A percentile compares a stretch with the other conserved stretches of the same genome.
Conservation (phyloP, 140 eudicot genomes). For the Erigeron philadelphicus region DNA sequence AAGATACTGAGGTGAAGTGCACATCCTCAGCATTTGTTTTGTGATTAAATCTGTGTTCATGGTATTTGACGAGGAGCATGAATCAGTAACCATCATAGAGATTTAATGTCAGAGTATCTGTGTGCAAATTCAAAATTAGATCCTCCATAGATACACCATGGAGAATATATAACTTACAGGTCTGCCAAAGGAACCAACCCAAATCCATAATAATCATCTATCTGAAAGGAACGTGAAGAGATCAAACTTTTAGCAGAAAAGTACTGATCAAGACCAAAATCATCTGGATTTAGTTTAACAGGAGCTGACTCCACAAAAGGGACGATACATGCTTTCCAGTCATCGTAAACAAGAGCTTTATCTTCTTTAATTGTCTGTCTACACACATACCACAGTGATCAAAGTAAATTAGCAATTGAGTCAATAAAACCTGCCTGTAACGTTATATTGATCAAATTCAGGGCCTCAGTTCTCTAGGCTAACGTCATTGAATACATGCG, state of each 20-base stretch:
- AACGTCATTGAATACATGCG: background rate
- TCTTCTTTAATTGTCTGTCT: constrained; percentile 93
- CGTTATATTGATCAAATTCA: background rate
- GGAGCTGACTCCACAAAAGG: constrained; percentile 57
- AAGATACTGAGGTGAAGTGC: constrained; percentile 62
- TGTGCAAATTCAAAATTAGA: background rate
- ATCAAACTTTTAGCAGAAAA: constrained; percentile 80
- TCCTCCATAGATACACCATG: background rate
- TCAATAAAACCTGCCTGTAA: background rate
- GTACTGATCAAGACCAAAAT: constrained; percentile 63
- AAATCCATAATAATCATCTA: constrained; percentile 75
- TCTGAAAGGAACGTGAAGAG: constrained; percentile 80
- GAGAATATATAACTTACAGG: constrained; percentile 50
- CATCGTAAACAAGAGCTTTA: constrained; percentile 57
- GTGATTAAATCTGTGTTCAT: constrained; percentile 68
- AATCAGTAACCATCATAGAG: background rate
- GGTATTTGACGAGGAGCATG: background rate
- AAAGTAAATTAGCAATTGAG: constrained; percentile 9
- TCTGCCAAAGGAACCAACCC: constrained; percentile 99
- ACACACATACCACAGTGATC: constrained; percentile 28
- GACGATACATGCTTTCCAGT: constrained; percentile 76
- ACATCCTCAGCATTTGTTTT: constrained; percentile 88
- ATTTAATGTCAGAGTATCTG: background rate
- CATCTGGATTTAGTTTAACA: constrained; percentile 40
- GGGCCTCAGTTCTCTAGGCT: too few relatives aligned